These are phyloP conservation scores for Thraustochytrium striatum DNA, from an alignment of 352 stramenopile species.

Conservation along the genomic window DNA sequence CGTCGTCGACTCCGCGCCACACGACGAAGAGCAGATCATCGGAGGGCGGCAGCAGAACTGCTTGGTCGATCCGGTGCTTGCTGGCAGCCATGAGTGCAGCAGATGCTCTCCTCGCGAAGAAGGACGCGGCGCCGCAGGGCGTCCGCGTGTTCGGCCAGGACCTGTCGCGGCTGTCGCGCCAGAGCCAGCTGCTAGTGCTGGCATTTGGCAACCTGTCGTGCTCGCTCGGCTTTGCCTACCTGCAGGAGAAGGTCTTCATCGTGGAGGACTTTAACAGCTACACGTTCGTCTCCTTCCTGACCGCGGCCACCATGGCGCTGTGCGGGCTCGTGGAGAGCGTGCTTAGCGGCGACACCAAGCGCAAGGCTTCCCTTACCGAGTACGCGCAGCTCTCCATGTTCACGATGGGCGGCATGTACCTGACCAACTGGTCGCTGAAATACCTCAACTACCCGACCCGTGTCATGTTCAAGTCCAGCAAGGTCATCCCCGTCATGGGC, in stretches of 20 bases:
- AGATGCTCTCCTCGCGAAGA: slow-evolving; percentile 59
- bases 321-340: slow-evolving; percentile 40
- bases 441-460: slow-evolving; percentile 93
- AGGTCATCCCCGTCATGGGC: slow-evolving; percentile 95
- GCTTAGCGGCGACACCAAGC: slow-evolving; percentile 24
- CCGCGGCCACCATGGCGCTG: slow-evolving; percentile 32
- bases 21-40: no score
- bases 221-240: slow-evolving; percentile 37
- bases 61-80: no score
- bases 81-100: slow-evolving; percentile 54
- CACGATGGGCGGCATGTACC: slow-evolving; percentile 41
- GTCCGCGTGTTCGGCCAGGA: slow-evolving; percentile 37
- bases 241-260: slow-evolving; percentile 38
- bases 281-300: slow-evolving; percentile 39
- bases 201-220: slow-evolving; percentile 35
- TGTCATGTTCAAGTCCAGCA: slow-evolving; percentile 94
- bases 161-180: slow-evolving; percentile 5
- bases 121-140: slow-evolving; percentile 53
- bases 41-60: no score
- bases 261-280: slow-evolving; percentile 62
- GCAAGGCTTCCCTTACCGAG: slow-evolving; percentile 14
- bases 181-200: slow-evolving; percentile 12
- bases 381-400: slow-evolving; percentile 36
- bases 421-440: slow-evolving; percentile 48
- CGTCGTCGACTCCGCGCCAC: no score